These are phyloP conservation scores for Candida loeiensis DNA, from an alignment of 805 yeast genomes.

Conservation along the genomic window DNA sequence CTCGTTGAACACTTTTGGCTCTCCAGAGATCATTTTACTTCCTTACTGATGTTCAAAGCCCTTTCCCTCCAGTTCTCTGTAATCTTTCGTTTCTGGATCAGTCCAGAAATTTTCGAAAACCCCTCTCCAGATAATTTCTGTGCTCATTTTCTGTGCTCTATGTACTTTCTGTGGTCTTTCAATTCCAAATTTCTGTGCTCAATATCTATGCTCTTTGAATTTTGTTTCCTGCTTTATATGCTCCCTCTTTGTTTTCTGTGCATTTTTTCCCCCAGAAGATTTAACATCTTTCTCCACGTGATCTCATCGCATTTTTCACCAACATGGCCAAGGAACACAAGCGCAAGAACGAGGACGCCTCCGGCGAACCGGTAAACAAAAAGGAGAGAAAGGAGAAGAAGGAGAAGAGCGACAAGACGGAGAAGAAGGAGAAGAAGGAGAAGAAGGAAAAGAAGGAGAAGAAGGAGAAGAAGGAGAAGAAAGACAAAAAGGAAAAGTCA, in stretches of 20 bases:
- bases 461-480: slow-evolving; percentile 29
- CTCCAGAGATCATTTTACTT: background rate
- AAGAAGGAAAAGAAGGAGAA: slow-evolving; percentile 36
- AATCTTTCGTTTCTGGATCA: too few relatives aligned
- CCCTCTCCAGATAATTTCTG: too few relatives aligned
- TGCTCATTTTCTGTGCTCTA: too few relatives aligned
- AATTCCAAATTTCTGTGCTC: too few relatives aligned
- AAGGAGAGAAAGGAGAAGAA: slow-evolving; percentile 37
- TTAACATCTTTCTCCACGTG: background rate
- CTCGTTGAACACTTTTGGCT: too few relatives aligned
- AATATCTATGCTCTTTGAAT: too few relatives aligned
- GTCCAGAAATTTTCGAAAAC: too few relatives aligned
- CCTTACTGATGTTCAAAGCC: background rate
- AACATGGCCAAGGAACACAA: slow-evolving; percentile 20
- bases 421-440: slow-evolving; percentile 38
- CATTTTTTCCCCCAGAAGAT: background rate
- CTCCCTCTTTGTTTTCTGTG: too few relatives aligned
- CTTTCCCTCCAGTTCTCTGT: too few relatives aligned
- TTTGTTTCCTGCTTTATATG: too few relatives aligned
- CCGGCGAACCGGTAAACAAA: slow-evolving; percentile 24
- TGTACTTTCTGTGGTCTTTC: too few relatives aligned
- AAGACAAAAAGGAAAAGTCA: slow-evolving; percentile 25
- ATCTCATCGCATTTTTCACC: background rate
- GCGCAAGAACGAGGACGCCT: slow-evolving; percentile 26
- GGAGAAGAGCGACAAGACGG: slow-evolving; percentile 27